Evolutionary conservation across 352 stramenopile species (phyloP).

Genomic region (Globisporangium nagaii): DNA sequence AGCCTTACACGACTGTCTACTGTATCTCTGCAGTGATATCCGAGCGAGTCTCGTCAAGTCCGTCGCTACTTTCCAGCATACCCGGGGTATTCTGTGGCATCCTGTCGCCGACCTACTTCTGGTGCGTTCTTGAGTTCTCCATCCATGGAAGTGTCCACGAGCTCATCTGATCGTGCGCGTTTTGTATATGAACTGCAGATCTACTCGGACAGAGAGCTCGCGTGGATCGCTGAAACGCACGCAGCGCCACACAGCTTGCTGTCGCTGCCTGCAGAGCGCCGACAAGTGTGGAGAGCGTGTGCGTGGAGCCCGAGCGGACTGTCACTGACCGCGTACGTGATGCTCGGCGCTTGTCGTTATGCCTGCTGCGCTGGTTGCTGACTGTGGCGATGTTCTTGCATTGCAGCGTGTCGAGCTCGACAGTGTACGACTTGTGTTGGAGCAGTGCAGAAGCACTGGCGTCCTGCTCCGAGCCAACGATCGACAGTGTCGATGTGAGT

Average conservation of each 20-base stretch:
- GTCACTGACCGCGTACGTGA: constrained; percentile 31
- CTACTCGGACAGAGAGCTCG: constrained; percentile 24
- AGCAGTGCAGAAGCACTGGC: constrained; percentile 11
- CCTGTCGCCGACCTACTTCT: constrained; percentile 23
- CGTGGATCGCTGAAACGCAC: constrained; percentile 18
- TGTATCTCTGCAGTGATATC: neutral
- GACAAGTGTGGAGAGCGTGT: constrained; percentile 17
- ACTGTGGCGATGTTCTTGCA: neutral
- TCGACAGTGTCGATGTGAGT: neutral
- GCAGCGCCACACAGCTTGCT: constrained; percentile 12
- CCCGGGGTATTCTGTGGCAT: constrained; percentile 34
- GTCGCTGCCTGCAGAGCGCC: constrained; percentile 3
- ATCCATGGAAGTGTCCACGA: neutral
- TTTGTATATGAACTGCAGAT: constrained; percentile 7
- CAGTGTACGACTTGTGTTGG: constrained; percentile 27
- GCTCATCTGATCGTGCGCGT: neutral
- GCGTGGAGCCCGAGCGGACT: constrained; percentile 43
- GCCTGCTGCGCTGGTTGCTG: neutral
- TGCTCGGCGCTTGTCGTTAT: neutral
- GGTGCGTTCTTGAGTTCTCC: constrained; percentile 10
- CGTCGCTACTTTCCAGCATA: neutral
- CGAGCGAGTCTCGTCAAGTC: constrained; percentile 6
- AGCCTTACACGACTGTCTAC: too few species aligned
- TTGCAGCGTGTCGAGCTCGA: constrained; percentile 3
- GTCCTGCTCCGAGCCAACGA: neutral